A percentile compares a stretch with the other conserved stretches of the same genome.
These are phyloP conservation scores for Penicillium bialowiezense DNA, from an alignment of 495 filamentous ascomycete species.

Conservation along the genomic window DNA sequence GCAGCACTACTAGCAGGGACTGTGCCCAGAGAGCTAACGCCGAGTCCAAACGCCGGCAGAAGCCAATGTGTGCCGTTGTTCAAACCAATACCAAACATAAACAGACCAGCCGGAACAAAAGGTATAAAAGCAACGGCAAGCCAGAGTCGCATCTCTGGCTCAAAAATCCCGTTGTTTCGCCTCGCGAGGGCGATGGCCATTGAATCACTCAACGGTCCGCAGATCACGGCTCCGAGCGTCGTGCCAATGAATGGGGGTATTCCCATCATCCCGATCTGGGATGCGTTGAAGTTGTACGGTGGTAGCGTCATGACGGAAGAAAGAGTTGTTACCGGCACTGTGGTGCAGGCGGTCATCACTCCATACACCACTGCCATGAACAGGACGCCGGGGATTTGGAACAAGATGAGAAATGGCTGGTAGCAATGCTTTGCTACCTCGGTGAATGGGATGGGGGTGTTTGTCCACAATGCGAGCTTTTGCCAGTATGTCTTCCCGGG, in stretches of 20 bases:
- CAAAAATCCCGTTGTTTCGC: slow-evolving; percentile 32
- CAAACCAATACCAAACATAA: slow-evolving; percentile 33
- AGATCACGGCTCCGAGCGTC: slow-evolving; percentile 28
- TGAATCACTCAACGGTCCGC: slow-evolving; percentile 36
- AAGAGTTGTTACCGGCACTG: slow-evolving; percentile 28
- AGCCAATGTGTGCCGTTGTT: slow-evolving; percentile 30
- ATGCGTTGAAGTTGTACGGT: slow-evolving; percentile 38
- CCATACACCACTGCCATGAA: slow-evolving; percentile 36
- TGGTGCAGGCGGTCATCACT: slow-evolving; percentile 30
- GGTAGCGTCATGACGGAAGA: slow-evolving; percentile 30
- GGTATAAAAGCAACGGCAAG: slow-evolving; percentile 18
- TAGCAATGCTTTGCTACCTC: slow-evolving; percentile 21
- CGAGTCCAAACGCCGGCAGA: slow-evolving; percentile 26
- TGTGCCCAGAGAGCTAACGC: slow-evolving; percentile 21
- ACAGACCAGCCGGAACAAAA: slow-evolving; percentile 24
- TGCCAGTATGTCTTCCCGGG: slow-evolving; percentile 16
- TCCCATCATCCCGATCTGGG: slow-evolving; percentile 35
- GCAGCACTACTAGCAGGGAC: slow-evolving; percentile 25
- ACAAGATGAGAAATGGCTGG: slow-evolving; percentile 24
- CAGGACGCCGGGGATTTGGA: slow-evolving; percentile 31
- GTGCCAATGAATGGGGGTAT: slow-evolving; percentile 35
- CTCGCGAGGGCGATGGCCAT: slow-evolving; percentile 25
- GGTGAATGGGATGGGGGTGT: slow-evolving; percentile 16
- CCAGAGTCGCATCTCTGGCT: slow-evolving; percentile 38
- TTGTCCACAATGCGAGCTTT: slow-evolving; percentile 14